Percentiles rank a stretch among this genome's conserved stretches.
These are phyloP conservation scores for Linderniella brevidens DNA, from an alignment of 257 asterid genomes.

Conservation along the genomic window DNA sequence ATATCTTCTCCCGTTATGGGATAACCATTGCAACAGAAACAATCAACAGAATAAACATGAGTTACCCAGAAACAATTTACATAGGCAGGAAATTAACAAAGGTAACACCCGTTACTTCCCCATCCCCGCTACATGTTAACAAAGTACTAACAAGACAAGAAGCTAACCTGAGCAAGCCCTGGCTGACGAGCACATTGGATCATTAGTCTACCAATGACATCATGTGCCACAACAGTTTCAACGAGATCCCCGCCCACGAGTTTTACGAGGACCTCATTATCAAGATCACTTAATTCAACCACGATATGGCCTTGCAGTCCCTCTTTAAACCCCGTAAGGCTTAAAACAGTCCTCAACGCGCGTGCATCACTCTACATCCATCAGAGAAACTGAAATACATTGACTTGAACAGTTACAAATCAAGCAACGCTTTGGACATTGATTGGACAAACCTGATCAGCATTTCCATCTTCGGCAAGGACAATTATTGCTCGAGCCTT, in stretches of 20 bases:
- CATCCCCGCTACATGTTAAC: no score
- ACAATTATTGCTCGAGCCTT: conserved; percentile 89
- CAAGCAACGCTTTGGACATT: neutral
- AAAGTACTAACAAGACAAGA: conserved; percentile 2
- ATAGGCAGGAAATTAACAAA: no score
- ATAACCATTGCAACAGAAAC: neutral
- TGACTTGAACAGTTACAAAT: no score
- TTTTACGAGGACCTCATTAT: conserved; percentile 78
- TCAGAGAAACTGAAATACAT: conserved; percentile 3
- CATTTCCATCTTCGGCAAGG: conserved; percentile 91
- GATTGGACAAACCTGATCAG: conserved; percentile 53
- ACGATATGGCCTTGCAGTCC: conserved; percentile 76
- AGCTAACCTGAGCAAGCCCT: conserved; percentile 89
- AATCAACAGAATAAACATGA: neutral
- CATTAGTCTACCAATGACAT: conserved; percentile 85
- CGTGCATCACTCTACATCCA: conserved; percentile 83
- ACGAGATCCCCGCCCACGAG: conserved; percentile 89
- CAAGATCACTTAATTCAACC: conserved; percentile 86
- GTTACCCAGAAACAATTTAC: conserved; percentile 1
- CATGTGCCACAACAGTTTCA: conserved; percentile 93
- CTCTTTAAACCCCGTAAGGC: conserved; percentile 87
- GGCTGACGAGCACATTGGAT: conserved; percentile 95
- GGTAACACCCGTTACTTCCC: no score
- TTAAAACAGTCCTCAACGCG: conserved; percentile 76
- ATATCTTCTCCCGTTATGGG: no score